These are phyloP conservation scores for Lecanoromycetidae sp. DNA, from an alignment of 2,329 filamentous ascomycete species.

Conservation along the genomic window DNA sequence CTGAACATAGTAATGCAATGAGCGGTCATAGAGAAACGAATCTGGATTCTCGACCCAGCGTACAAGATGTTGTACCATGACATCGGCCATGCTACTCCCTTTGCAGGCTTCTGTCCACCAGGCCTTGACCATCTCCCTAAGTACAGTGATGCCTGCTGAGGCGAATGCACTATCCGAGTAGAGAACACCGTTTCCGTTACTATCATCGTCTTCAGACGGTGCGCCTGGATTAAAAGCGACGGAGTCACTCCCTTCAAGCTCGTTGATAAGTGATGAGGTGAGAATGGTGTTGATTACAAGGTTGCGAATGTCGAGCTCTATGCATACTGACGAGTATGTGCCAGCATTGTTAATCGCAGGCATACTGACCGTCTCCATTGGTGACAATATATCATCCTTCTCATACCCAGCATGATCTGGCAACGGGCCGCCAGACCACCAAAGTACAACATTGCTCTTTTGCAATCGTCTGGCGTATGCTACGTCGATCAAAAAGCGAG, in stretches of 20 bases:
- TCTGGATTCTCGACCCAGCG: slow-evolving; percentile 92
- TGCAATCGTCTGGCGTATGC: slow-evolving; percentile 84
- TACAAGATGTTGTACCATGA: slow-evolving; percentile 93
- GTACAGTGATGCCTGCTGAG: slow-evolving; percentile 76
- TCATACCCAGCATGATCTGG: slow-evolving; percentile 96
- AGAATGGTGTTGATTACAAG: slow-evolving; percentile 95
- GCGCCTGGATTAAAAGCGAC: slow-evolving; percentile 71
- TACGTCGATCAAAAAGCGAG: slow-evolving; percentile 87
- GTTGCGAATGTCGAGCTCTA: slow-evolving; percentile 87
- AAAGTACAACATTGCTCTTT: slow-evolving; percentile 83
- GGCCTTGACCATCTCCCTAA: slow-evolving; percentile 95
- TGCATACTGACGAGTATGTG: slow-evolving; percentile 90
- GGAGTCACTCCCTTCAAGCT: slow-evolving; percentile 80
- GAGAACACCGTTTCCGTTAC: slow-evolving; percentile 56
- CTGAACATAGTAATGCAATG: slow-evolving; percentile 92
- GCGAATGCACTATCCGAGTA: slow-evolving; percentile 85
- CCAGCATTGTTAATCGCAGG: slow-evolving; percentile 86
- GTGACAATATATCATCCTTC: slow-evolving; percentile 72
- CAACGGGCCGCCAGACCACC: slow-evolving; percentile 81
- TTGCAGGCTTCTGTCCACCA: slow-evolving; percentile 95
- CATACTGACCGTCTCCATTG: slow-evolving; percentile 80
- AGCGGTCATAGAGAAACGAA: slow-evolving; percentile 89
- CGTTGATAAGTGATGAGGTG: slow-evolving; percentile 91
- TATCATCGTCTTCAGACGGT: slow-evolving; percentile 45
- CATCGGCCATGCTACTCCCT: slow-evolving; percentile 86